These are phyloP conservation scores for Allium cepa DNA, from an alignment of 106 monocot species.

Conservation along the genomic window DNA sequence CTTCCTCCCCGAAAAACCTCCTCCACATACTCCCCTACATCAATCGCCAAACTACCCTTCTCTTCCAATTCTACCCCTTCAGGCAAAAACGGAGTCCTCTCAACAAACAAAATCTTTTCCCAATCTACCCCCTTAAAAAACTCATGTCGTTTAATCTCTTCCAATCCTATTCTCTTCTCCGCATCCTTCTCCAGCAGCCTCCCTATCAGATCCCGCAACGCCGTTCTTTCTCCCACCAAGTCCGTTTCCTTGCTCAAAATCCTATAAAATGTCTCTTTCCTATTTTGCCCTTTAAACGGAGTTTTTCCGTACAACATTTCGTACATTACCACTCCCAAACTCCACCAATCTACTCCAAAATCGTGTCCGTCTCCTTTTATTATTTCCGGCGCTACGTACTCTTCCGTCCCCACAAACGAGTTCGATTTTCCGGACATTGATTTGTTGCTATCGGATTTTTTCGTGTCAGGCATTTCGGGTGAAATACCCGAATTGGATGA, in stretches of 20 bases:
- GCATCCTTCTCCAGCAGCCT: slow-evolving; percentile 79
- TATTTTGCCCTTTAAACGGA: slow-evolving; percentile 70
- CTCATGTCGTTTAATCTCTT: slow-evolving; percentile 56
- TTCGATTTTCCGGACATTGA: slow-evolving; percentile 50
- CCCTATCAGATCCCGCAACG: slow-evolving; percentile 56
- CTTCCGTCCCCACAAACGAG: slow-evolving; percentile 98
- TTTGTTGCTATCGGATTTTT: neutral
- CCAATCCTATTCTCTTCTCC: slow-evolving; percentile 27
- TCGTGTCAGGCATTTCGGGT: slow-evolving; percentile 14
- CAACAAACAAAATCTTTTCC: slow-evolving; percentile 38
- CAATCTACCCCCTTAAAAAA: slow-evolving; percentile 77
- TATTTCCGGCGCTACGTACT: slow-evolving; percentile 93
- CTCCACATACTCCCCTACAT: slow-evolving; percentile 68
- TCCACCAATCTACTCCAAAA: slow-evolving; percentile 91
- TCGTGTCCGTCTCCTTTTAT: slow-evolving; percentile 78
- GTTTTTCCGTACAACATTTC: slow-evolving; percentile 95
- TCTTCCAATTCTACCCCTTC: slow-evolving; percentile 12
- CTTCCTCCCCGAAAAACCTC: slow-evolving; percentile 26
- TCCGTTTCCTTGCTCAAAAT: slow-evolving; percentile 51
- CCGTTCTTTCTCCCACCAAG: slow-evolving; percentile 58
- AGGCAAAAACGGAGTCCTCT: slow-evolving; percentile 79
- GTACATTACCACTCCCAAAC: slow-evolving; percentile 85
- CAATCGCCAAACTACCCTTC: slow-evolving; percentile 12
- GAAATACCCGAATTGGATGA: slow-evolving; percentile 23
- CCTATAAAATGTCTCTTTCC: slow-evolving; percentile 84